Percentiles rank a stretch among this genome's conserved stretches.
Conservation (phyloP, 768 basidiomycete genomes). For the Pisolithus marmoratus region DNA sequence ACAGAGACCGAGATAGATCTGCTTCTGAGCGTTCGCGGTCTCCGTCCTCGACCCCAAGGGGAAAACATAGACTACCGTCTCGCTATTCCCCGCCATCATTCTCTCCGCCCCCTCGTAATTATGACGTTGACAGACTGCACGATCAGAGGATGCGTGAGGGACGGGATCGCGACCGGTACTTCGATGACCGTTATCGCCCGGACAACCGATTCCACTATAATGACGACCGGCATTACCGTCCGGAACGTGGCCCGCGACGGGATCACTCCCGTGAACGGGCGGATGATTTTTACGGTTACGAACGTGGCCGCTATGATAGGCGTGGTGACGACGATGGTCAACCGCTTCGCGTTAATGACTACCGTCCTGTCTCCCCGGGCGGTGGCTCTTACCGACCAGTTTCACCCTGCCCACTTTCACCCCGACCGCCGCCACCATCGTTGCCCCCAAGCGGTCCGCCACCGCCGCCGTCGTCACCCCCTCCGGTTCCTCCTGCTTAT, state of each 20-base stretch:
- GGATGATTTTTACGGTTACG: slow-evolving; percentile 6
- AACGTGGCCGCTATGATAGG: slow-evolving; percentile 6
- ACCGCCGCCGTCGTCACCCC: slow-evolving; percentile 20
- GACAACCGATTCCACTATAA: slow-evolving; percentile 3
- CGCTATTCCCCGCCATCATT: slow-evolving; percentile 32
- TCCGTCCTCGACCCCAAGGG: slow-evolving; percentile 28
- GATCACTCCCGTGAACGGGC: slow-evolving; percentile 9
- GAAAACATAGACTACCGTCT: slow-evolving; percentile 31
- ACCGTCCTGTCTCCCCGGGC: slow-evolving; percentile 17
- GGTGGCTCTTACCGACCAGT: slow-evolving; percentile 11
- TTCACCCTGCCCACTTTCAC: slow-evolving; percentile 10
- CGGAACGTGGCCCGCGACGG: slow-evolving; percentile 4
- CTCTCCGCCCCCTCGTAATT: slow-evolving; percentile 35
- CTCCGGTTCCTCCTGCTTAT: slow-evolving; percentile 35
- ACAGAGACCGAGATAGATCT: slow-evolving; percentile 16
- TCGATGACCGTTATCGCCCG: slow-evolving; percentile 11
- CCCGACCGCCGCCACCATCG: slow-evolving; percentile 1
- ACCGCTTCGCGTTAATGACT: slow-evolving; percentile 9
- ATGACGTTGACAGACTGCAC: slow-evolving; percentile 28
- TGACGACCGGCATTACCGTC: slow-evolving; percentile 11
- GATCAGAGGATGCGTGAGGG: slow-evolving; percentile 35
- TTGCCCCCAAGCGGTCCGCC: slow-evolving; percentile 11
- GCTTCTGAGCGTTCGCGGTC: slow-evolving; percentile 33
- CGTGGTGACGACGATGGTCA: not conserved
- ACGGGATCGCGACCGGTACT: slow-evolving; percentile 22